A percentile compares a stretch with the other conserved stretches of the same genome.
phyloP scores from a whole-genome alignment of 305 asterid genomes.

The Rubia occidens region DNA sequence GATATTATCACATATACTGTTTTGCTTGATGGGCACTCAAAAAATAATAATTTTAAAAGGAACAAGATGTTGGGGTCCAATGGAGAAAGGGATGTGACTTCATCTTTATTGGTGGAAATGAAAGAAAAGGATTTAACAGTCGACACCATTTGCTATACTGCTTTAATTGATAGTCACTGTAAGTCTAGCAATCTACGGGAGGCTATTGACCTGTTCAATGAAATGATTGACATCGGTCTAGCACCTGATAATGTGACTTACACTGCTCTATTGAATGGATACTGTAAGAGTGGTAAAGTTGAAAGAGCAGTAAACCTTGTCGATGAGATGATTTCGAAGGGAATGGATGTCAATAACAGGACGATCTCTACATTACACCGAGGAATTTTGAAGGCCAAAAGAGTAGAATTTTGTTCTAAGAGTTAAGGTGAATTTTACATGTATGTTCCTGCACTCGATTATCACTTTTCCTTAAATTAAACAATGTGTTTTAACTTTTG shows the following conservation, averaged over 20 bases:
- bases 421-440: neutral
- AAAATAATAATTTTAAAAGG: slow-evolving; percentile 19
- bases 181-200: slow-evolving; percentile 51
- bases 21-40: slow-evolving; percentile 45
- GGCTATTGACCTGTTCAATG: slow-evolving; percentile 51
- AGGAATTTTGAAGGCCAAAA: slow-evolving; percentile 31
- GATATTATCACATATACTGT: slow-evolving; percentile 64
- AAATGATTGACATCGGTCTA: slow-evolving; percentile 53
- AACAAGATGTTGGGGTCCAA: slow-evolving; percentile 18
- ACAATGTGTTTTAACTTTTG: neutral
- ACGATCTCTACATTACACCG: slow-evolving; percentile 19
- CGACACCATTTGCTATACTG: slow-evolving; percentile 58
- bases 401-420: slow-evolving; percentile 20
- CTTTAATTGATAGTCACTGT: slow-evolving; percentile 54
- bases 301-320: slow-evolving; percentile 28
- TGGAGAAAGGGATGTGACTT: slow-evolving; percentile 22
- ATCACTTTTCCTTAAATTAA: neutral
- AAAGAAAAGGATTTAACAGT: slow-evolving; percentile 41
- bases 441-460: neutral
- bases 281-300: slow-evolving; percentile 36
- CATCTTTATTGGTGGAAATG: slow-evolving; percentile 33
- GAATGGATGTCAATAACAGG: slow-evolving; percentile 26
- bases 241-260: slow-evolving; percentile 54
- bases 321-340: slow-evolving; percentile 27
- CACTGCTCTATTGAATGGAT: slow-evolving; percentile 65